Conservation (phyloP, 2,329 filamentous ascomycete genomes). For the Ascochyta koolunga region DNA sequence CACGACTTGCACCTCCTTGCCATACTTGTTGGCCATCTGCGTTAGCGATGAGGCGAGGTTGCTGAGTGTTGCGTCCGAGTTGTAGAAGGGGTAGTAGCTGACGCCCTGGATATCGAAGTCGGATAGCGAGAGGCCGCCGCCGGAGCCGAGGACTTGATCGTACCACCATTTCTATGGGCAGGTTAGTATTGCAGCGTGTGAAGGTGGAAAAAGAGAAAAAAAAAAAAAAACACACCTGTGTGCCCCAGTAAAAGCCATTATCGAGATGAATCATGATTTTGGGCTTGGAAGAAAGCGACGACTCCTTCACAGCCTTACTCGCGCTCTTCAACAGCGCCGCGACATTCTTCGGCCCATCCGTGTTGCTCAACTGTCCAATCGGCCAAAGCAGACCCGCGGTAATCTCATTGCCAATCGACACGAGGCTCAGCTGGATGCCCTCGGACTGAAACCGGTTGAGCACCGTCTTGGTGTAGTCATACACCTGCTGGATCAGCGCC, state of each 20-base stretch:
- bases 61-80: conserved; percentile 62
- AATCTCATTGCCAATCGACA: conserved; percentile 78
- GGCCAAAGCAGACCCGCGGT: conserved; percentile 70
- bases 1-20: conserved; percentile 71
- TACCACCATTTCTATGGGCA: conserved; percentile 67
- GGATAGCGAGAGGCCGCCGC: conserved; percentile 55
- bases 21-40: conserved; percentile 66
- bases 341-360: conserved; percentile 59
- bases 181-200: neutral
- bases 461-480: conserved; percentile 71
- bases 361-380: conserved; percentile 61
- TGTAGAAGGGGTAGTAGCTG: conserved; percentile 77
- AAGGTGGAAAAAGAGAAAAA: neutral
- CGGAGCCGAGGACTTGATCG: conserved; percentile 53
- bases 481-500: conserved; percentile 65
- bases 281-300: conserved; percentile 61
- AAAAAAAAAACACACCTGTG: conserved; percentile 25
- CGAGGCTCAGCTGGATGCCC: conserved; percentile 63
- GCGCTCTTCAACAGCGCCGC: conserved; percentile 69
- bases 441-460: conserved; percentile 65
- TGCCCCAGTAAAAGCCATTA: conserved; percentile 74
- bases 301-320: conserved; percentile 68
- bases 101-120: conserved; percentile 77
- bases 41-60: conserved; percentile 61
- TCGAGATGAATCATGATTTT: conserved; percentile 78